Evolutionary conservation across 495 filamentous ascomycete genomes (phyloP), one percentile per base, ranked within the genome.

Genomic region (Daldinia loculata): DNA sequence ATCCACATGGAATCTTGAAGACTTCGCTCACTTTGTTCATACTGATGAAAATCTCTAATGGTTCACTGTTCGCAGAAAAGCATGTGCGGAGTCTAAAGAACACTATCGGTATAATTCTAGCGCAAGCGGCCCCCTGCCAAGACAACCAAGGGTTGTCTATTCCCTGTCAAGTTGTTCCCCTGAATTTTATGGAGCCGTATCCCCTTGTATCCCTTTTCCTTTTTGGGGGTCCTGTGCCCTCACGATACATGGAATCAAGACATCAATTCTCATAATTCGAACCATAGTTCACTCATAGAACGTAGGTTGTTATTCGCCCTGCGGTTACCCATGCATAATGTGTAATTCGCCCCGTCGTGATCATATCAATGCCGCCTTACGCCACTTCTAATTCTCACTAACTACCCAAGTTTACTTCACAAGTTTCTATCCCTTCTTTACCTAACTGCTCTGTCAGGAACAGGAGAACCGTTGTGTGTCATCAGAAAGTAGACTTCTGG

Each of bases 121-220:
- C 36, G 36, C 63, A 57, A 63, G 58, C 55, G 22, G 48, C 8
- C 65, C 70, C 70, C 65, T 72, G 70, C 70, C 70, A 72, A 72
- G 70, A 52, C 52, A 24, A 56, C 15, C 50, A 53, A 36, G 64
- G 61, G 61, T 26, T 43, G 61, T 41, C 30, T 60, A 50, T 29
- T 50, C 69, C 69, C 69, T 63, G 69, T 71, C 43, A 24, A 62
- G 22, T 24, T 24, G 17, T 68, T 68, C 70, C 61, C 70, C 70
- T 72, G 64, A 72, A 64, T 64, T 67, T 59, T 60, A 56, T 67
- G 59, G 69, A 63, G 61, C 65, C 17, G 43, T 56, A 45, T 63
- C 69, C 62, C 51, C 30, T 29, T 34, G 30, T 34, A 9, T 45
- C 41, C 43, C 43, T 48, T 48, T 48, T 24, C 19, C 43, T 48